Conservation (phyloP, 352 stramenopile genomes). For the Globisporangium heterothallicum region DNA sequence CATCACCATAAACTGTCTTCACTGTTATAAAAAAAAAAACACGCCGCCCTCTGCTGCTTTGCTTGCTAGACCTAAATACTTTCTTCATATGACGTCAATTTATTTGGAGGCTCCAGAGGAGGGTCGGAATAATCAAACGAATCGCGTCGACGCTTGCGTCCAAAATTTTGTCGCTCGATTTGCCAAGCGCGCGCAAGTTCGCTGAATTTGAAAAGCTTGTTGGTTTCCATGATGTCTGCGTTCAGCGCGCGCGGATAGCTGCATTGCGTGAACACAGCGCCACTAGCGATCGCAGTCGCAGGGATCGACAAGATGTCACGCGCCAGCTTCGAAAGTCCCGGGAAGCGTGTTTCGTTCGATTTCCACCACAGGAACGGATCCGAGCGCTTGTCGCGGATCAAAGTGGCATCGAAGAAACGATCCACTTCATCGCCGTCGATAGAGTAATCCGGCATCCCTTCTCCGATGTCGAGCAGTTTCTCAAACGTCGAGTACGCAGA, state of each 20-base stretch:
- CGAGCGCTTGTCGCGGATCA: slow-evolving; percentile 75
- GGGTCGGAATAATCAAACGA: slow-evolving; percentile 74
- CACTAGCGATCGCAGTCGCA: slow-evolving; percentile 58
- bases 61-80: slow-evolving; percentile 63
- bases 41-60: not conserved
- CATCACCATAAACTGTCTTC: too few relatives aligned
- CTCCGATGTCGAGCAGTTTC: slow-evolving; percentile 74
- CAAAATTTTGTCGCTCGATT: slow-evolving; percentile 73
- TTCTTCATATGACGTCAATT: slow-evolving; percentile 79
- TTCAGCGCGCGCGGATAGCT: slow-evolving; percentile 58
- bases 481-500: slow-evolving; percentile 79
- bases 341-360: slow-evolving; percentile 76
- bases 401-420: slow-evolving; percentile 76
- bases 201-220: slow-evolving; percentile 74
- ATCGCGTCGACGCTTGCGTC: slow-evolving; percentile 63
- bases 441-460: slow-evolving; percentile 70
- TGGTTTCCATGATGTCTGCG: slow-evolving; percentile 48
- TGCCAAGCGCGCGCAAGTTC: slow-evolving; percentile 71
- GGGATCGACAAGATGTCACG: slow-evolving; percentile 72
- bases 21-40: too few relatives aligned
- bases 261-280: slow-evolving; percentile 64
- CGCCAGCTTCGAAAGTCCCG: slow-evolving; percentile 62
- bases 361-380: slow-evolving; percentile 82
- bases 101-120: slow-evolving; percentile 44
- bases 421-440: slow-evolving; percentile 77